Evolutionary conservation across 805 yeast species (phyloP), one percentile per base, ranked within the genome.

Genomic region (Wickerhamiella nectarea): DNA sequence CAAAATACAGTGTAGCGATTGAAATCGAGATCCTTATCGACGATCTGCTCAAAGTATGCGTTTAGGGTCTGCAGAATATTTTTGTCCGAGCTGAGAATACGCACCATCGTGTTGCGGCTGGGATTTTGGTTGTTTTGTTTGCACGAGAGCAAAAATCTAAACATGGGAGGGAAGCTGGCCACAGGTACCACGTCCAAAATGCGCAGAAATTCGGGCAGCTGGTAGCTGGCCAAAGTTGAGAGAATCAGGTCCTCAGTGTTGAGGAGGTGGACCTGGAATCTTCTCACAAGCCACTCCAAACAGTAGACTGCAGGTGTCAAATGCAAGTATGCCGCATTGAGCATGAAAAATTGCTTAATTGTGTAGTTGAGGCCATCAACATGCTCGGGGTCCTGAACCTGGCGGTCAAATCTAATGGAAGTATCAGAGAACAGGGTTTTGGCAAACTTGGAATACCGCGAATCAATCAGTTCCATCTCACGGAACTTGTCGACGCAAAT

Each of bases 281-380:
- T 73, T 65, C 98, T 79, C 15, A 91, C 79, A 19, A 87, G 74
- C 98, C 98, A 91, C 66, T 91, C 98, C 10, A 85, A 68, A 4
- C 95, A 89, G 53, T 78, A 78, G 40, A 84, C 56, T 2, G 95
- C 72, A 19, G 93, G 83, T 18, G 76, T 71, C 43, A 86, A 63
- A 50, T 76, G 72, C 72, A 89, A 76, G 59, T 77, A 78, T 2
- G 93, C 84, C 3, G 93, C 78, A 8, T 78, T 67, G 51, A 89
- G 67, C 46, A 78, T 70, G 48, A 91, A 64, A 56, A 83, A 89
- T 10, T 78, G 78, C 47, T 75, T 74, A 41, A 89, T 73, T 24
- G 91, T 87, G 46, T 69, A 71, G 55, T 86, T 78, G 47, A 93
- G 66, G 51, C 76, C 76, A n/a, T 68, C 74, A 46, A 78, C 71